These are phyloP conservation scores for Malus hybrid DNA, from an alignment of 331 rosid species.

Conservation along the genomic window DNA sequence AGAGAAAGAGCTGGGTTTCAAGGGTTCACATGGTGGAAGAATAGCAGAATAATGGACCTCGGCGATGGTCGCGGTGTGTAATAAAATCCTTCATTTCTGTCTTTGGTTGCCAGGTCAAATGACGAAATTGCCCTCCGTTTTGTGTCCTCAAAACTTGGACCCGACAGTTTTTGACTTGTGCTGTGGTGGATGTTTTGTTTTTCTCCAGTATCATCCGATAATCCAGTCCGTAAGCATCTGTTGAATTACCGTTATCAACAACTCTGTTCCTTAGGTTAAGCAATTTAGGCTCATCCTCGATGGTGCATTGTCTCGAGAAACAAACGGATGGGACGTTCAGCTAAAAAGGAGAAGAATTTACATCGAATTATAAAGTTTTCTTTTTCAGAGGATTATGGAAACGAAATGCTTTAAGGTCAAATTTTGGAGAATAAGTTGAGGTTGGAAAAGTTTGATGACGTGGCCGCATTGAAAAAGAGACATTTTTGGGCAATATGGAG, in stretches of 20 bases:
- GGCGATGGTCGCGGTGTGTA: constrained; percentile 23
- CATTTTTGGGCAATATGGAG: not conserved
- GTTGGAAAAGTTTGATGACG: constrained; percentile 8
- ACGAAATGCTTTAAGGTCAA: not conserved
- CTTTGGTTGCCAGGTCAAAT: not conserved
- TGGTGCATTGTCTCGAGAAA: not conserved
- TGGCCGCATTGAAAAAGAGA: not conserved
- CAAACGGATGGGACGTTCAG: not conserved
- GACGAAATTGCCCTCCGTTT: constrained; percentile 5
- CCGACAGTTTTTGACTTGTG: not conserved
- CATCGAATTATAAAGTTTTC: too few species aligned
- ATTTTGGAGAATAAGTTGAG: not conserved
- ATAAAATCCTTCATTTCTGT: not conserved
- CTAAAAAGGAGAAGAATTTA: too few species aligned
- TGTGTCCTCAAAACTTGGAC: not conserved
- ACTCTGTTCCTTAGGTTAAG: not conserved
- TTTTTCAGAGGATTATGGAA: too few species aligned
- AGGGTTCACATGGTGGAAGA: constrained; percentile 25
- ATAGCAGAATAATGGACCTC: constrained; percentile 16
- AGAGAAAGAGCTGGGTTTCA: not conserved
- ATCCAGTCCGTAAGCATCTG: not conserved
- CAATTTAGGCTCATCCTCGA: not conserved
- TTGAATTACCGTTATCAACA: constrained; percentile 1
- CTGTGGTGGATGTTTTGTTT: not conserved
- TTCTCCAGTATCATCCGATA: constrained; percentile 1